Evolutionary conservation across 1,284 basidiomycete genomes (phyloP).

Genomic region (Leccinum angustisporum): DNA sequence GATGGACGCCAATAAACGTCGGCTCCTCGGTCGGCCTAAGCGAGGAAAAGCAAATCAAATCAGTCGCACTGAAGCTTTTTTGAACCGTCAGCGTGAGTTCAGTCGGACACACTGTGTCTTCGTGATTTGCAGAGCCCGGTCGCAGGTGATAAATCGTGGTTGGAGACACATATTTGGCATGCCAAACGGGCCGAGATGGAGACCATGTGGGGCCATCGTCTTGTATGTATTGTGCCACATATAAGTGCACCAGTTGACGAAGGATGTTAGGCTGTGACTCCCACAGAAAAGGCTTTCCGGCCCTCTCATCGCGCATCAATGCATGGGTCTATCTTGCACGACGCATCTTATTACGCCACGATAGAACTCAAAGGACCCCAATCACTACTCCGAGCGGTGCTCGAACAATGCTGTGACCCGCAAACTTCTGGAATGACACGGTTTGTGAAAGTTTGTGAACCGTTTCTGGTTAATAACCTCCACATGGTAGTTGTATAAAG

Average conservation of each 20-base stretch:
- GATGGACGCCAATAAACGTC: constrained; percentile 78
- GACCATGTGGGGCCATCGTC: constrained; percentile 84
- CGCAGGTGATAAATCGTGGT: constrained; percentile 80
- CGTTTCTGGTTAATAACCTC: background rate
- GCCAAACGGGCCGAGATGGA: constrained; percentile 93
- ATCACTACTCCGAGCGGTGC: constrained; percentile 47
- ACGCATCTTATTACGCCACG: constrained; percentile 80
- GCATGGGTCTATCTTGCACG: constrained; percentile 82
- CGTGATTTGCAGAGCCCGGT: background rate
- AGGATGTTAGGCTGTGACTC: constrained; percentile 59
- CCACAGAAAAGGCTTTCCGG: constrained; percentile 88
- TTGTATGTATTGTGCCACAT: constrained; percentile 48
- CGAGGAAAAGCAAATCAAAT: constrained; percentile 55
- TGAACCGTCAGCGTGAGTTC: constrained; percentile 65
- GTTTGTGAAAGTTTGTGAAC: constrained; percentile 35
- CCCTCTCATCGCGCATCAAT: constrained; percentile 85
- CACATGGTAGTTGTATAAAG: constrained; percentile 47
- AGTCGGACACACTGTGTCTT: background rate
- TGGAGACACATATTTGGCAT: constrained; percentile 94
- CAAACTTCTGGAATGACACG: constrained; percentile 58
- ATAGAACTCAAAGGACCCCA: constrained; percentile 73
- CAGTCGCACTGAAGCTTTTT: constrained; percentile 52
- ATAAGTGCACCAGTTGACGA: background rate
- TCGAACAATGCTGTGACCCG: constrained; percentile 64
- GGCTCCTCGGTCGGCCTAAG: constrained; percentile 53